phyloP scores from a whole-genome alignment of 2,329 filamentous ascomycete genomes.

The Orbilia brochopaga region DNA sequence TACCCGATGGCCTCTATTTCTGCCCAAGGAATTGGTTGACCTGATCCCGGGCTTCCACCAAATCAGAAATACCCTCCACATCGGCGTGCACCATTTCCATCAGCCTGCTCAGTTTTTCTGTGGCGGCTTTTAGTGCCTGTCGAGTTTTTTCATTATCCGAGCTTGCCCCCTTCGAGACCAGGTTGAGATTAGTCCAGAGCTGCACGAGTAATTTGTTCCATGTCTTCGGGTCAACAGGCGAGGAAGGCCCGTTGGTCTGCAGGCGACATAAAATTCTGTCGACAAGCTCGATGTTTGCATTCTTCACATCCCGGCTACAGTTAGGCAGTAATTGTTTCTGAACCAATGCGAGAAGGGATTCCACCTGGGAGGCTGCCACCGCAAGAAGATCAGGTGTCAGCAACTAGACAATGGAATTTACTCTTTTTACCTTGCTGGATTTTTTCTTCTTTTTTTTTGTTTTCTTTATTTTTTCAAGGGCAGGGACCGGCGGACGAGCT shows the following conservation, averaged over 20 bases:
- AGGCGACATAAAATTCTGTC: slow-evolving; percentile 49
- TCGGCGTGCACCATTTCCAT: slow-evolving; percentile 42
- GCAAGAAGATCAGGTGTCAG: slow-evolving; percentile 37
- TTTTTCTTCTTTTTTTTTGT: not conserved
- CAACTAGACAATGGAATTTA: slow-evolving; percentile 27
- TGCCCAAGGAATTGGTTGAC: slow-evolving; percentile 48
- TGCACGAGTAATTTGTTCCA: slow-evolving; percentile 50
- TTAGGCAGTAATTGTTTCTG: slow-evolving; percentile 50
- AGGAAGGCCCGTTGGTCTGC: slow-evolving; percentile 50
- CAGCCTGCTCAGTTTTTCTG: slow-evolving; percentile 47
- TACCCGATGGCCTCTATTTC: slow-evolving; percentile 38
- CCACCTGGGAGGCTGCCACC: slow-evolving; percentile 46
- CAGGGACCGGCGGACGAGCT: slow-evolving; percentile 19
- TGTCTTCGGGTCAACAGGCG: slow-evolving; percentile 51
- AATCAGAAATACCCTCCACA: slow-evolving; percentile 31
- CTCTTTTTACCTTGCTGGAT: not conserved
- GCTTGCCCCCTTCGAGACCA: slow-evolving; percentile 49
- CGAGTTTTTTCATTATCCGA: slow-evolving; percentile 51
- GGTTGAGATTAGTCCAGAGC: slow-evolving; percentile 49
- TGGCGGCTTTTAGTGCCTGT: slow-evolving; percentile 43
- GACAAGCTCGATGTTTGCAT: slow-evolving; percentile 43
- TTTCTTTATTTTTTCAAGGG: not conserved
- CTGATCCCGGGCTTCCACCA: slow-evolving; percentile 44
- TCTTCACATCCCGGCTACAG: slow-evolving; percentile 48
- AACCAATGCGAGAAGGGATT: slow-evolving; percentile 42